These are phyloP conservation scores for Liquidambar formosana DNA, from an alignment of 164 flowering plant species.

Conservation along the genomic window DNA sequence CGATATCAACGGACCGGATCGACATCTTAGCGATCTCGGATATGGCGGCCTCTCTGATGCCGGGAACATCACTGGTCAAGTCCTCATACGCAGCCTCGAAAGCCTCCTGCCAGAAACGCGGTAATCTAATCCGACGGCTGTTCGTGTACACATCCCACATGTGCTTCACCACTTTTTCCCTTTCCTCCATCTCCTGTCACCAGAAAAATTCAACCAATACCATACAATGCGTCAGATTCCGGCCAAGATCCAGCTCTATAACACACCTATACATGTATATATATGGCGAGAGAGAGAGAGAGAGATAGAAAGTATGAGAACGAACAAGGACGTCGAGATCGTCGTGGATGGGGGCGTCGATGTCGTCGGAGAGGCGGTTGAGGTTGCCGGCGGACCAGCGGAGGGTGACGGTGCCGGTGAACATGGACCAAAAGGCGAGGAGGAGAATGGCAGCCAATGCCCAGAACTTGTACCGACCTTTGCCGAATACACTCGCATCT, in stretches of 20 bases:
- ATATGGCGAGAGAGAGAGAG: neutral
- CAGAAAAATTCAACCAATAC: too few relatives aligned
- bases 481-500: conserved; percentile 54
- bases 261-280: neutral
- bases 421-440: conserved; percentile 98
- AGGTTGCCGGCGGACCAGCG: conserved; percentile 92
- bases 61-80: conserved; percentile 71
- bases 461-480: conserved; percentile 92
- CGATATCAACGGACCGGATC: conserved; percentile 52
- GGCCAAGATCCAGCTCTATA: conserved; percentile 6
- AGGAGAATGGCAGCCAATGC: conserved; percentile 80
- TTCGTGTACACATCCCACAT: conserved; percentile 99
- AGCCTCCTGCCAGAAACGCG: conserved; percentile 91
- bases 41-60: conserved; percentile 66
- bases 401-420: conserved; percentile 91
- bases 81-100: conserved; percentile 95
- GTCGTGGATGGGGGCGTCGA: conserved; percentile 55
- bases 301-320: conserved; percentile 2
- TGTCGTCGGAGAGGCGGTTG: conserved; percentile 55
- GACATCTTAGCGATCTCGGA: conserved; percentile 99
- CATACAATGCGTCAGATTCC: neutral
- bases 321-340: conserved; percentile 92
- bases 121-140: conserved; percentile 66
- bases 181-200: conserved; percentile 92
- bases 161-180: conserved; percentile 94